Evolutionary conservation across 371 early-diverging fungal genomes (phyloP), one percentile per base, ranked within the genome.

Genomic region (Actinomortierella wolfii): DNA sequence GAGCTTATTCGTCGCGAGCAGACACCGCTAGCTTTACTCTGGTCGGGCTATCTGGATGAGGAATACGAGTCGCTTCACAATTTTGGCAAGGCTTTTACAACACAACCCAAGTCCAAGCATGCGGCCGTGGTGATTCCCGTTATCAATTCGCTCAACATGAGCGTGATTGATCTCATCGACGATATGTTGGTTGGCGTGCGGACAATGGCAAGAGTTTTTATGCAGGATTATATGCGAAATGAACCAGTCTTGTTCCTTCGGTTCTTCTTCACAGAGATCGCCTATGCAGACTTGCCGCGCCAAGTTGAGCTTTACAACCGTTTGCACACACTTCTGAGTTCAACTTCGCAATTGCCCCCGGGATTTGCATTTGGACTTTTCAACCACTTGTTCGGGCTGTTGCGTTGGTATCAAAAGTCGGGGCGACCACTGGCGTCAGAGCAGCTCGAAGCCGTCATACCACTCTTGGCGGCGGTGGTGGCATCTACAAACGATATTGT

Each of bases 361-460:
- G 83, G 76, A 0, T 85, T 89, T 55, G 73, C 84, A 0, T 79
- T 83, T 55, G 71, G 80, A 4, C 39, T 86, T 44, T 86, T 87
- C 69, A 89, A 89, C 44, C 84, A 86, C 56, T 68, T 89, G n/a
- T 79, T 85, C 1, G 89, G 89, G 8, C 80, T 84, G 61, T 66
- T 86, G 7, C 87, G 86, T 56, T 87, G 86, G 85, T 70, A 79
- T 39, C 73, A 73, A 46, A 57, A 63, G 43, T 58, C 51, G 48
- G 73, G 80, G 0, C 75, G 83, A 15, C 85, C 86, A 50, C 61
- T 62, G 20, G 81, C 80, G 7, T 47, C 56, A 2, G 80, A 82
- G 39, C 83, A 82, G 3, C 63, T 87, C 0, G 54, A 68, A 0
- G 39, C 81, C 1, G 71, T 82, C 1, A 80, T 86, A 28, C 86